Evolutionary conservation across 129 eudicot genomes (phyloP).

Genomic region (Lactuca saligna): DNA sequence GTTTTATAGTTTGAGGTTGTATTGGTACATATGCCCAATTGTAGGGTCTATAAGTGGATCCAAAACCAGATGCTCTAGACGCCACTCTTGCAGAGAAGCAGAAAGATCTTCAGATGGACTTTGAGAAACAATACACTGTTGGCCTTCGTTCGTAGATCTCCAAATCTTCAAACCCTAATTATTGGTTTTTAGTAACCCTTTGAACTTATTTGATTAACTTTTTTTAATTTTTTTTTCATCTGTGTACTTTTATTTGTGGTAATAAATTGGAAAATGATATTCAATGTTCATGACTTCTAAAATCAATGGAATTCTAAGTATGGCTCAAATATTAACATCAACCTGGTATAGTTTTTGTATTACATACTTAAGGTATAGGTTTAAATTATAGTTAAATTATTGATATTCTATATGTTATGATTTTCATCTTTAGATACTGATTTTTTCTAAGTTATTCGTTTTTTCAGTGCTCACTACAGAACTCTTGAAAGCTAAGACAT

Average conservation of each 20-base stretch:
- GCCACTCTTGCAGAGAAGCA: slow-evolving; percentile 47
- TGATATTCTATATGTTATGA: too few species aligned
- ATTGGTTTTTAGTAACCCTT: slow-evolving; percentile 10
- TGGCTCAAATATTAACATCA: too few species aligned
- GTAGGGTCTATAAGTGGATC: slow-evolving; percentile 91
- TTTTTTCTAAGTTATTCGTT: too few species aligned
- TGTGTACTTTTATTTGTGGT: slow-evolving; percentile 28
- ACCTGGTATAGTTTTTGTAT: too few species aligned
- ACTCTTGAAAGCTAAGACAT: too few species aligned
- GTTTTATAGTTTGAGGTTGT: slow-evolving; percentile 99
- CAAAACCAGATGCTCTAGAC: slow-evolving; percentile 45
- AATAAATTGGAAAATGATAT: slow-evolving; percentile 24
- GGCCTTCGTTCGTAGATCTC: slow-evolving; percentile 72
- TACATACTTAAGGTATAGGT: too few species aligned
- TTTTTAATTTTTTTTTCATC: slow-evolving; percentile 17
- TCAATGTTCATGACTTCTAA: too few species aligned
- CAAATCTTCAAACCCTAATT: slow-evolving; percentile 16
- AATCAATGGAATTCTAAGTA: too few species aligned
- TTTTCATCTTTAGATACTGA: too few species aligned
- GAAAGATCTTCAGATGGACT: slow-evolving; percentile 68
- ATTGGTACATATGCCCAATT: slow-evolving; percentile 83
- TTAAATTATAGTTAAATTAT: too few species aligned
- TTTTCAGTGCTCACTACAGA: too few species aligned
- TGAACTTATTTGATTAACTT: slow-evolving; percentile 36
- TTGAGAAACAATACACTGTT: slow-evolving; percentile 90